Evolutionary conservation across 1,139 yeast genomes (phyloP).

Genomic region (Candida sp.): DNA sequence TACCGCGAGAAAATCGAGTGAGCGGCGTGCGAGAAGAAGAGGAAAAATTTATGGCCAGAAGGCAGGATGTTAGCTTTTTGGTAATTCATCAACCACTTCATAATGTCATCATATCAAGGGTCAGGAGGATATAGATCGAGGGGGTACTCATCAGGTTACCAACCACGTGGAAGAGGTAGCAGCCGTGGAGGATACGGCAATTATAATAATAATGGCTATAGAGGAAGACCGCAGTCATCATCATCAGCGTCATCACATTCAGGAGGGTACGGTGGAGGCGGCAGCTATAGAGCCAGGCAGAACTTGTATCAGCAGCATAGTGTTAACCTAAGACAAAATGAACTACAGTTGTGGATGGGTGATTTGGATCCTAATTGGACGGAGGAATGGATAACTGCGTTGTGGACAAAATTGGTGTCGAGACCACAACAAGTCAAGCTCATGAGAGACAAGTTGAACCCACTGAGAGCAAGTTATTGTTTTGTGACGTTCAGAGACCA

Average conservation of each 20-base stretch:
- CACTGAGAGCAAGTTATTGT: slow-evolving; percentile 55
- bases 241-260: slow-evolving; percentile 9
- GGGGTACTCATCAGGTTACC: slow-evolving; percentile 4
- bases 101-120: slow-evolving; percentile 10
- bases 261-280: background rate
- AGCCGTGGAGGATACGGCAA: slow-evolving; percentile 4
- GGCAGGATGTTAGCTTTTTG: background rate
- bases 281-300: slow-evolving; percentile 13
- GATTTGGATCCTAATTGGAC: slow-evolving; percentile 90
- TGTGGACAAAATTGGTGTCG: slow-evolving; percentile 61
- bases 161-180: slow-evolving; percentile 1
- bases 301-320: slow-evolving; percentile 17
- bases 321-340: slow-evolving; percentile 6
- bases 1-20: slow-evolving; percentile 15
- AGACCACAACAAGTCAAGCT: slow-evolving; percentile 40
- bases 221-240: slow-evolving; percentile 5
- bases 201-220: background rate
- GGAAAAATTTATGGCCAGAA: background rate
- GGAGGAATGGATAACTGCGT: slow-evolving; percentile 64
- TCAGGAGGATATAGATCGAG: slow-evolving; percentile 12
- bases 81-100: background rate
- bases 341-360: slow-evolving; percentile 83
- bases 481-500: slow-evolving; percentile 80
- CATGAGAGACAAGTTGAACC: slow-evolving; percentile 36
- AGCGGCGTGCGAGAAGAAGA: background rate